A percentile compares a stretch with the other conserved stretches of the same genome.
Evolutionary conservation across 768 basidiomycete species (phyloP).

Genomic region (Pleurotus cornucopiae): DNA sequence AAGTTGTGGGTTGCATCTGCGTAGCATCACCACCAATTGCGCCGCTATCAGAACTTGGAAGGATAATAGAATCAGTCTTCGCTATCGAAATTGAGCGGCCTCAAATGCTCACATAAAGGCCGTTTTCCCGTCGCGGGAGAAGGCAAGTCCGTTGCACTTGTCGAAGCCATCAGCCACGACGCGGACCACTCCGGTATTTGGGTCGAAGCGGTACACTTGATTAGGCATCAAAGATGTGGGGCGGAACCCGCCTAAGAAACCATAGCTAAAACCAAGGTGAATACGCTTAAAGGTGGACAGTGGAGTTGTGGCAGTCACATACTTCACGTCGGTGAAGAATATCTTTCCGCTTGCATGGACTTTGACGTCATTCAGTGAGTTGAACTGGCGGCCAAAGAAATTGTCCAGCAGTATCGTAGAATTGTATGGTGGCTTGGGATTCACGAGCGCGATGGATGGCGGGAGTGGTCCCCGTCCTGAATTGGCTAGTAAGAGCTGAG

Average conservation of each 20-base stretch:
- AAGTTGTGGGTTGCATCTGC: constrained; percentile 58
- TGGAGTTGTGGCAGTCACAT: constrained; percentile 19
- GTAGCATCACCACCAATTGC: constrained; percentile 37
- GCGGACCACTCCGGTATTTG: constrained; percentile 55
- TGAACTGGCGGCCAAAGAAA: constrained; percentile 76
- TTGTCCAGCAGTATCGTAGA: constrained; percentile 71
- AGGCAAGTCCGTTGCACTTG: constrained; percentile 70
- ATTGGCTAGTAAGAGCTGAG: constrained; percentile 54
- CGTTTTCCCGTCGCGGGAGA: constrained; percentile 55
- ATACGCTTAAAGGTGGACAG: background rate
- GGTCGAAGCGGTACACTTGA: constrained; percentile 77
- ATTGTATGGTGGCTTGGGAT: constrained; percentile 61
- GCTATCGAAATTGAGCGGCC: background rate
- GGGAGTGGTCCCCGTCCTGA: constrained; percentile 63
- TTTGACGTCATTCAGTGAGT: constrained; percentile 77
- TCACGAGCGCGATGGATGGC: constrained; percentile 61
- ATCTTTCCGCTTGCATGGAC: constrained; percentile 65
- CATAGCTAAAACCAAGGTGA: constrained; percentile 42
- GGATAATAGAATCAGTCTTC: constrained; percentile 29
- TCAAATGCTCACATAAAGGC: constrained; percentile 51
- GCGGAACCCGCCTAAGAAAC: constrained; percentile 62
- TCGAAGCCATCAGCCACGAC: constrained; percentile 77
- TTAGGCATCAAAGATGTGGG: constrained; percentile 61
- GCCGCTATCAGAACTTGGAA: constrained; percentile 43
- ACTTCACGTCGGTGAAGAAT: constrained; percentile 75